Percentiles rank a stretch among this genome's conserved stretches.
Evolutionary conservation across 78 protist species (phyloP).

Genomic region (Chrysochromulina tobinii): DNA sequence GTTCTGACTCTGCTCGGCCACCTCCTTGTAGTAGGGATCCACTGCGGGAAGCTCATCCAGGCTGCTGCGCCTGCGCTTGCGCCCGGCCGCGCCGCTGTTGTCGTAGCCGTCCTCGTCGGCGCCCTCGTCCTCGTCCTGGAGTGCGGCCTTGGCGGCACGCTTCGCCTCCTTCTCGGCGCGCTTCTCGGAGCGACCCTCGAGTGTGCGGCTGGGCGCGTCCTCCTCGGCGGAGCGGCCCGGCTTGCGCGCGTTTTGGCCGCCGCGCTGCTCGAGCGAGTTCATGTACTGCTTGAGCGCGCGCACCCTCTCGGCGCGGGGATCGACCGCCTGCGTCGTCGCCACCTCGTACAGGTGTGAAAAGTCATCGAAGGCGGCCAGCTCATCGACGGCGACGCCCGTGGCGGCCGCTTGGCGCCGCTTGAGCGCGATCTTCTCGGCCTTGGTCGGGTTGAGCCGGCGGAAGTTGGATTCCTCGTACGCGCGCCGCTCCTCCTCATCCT

Average conservation of each 20-base stretch:
- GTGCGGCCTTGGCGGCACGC: background rate
- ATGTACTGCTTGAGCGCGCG: background rate
- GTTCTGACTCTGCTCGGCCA: background rate
- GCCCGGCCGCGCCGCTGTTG: background rate
- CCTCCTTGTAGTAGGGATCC: background rate
- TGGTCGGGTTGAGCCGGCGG: background rate
- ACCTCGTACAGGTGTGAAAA: background rate
- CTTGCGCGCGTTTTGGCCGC: too few species aligned
- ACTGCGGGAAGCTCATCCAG: background rate
- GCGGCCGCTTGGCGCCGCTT: background rate
- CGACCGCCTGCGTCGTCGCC: background rate
- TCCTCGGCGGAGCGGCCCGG: background rate
- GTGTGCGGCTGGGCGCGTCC: background rate
- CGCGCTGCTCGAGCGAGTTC: background rate
- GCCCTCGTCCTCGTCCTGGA: background rate
- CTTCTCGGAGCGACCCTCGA: background rate
- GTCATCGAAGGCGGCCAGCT: background rate
- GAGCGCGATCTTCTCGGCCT: background rate
- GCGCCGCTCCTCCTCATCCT: background rate
- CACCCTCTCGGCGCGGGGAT: background rate
- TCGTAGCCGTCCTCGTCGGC: background rate
- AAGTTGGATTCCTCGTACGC: constrained; percentile 44
- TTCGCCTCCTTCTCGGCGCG: background rate
- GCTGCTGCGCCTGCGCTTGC: too few species aligned
- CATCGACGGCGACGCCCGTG: background rate